phyloP scores from a whole-genome alignment of 805 yeast genomes.

The Groenewaldozyma tartarivorans region DNA sequence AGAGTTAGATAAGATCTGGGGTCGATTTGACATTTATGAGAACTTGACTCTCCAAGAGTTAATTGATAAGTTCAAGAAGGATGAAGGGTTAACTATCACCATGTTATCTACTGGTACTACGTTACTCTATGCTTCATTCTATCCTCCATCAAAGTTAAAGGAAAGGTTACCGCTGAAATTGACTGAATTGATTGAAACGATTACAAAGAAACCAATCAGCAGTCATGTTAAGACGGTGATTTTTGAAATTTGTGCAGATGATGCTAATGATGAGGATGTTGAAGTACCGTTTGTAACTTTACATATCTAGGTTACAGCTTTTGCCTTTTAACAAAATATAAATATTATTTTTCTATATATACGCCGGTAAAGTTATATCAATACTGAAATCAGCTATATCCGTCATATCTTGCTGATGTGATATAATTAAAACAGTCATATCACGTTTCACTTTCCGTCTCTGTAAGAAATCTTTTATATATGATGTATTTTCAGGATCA shows the following conservation, averaged over 20 bases:
- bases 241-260: conserved; percentile 88
- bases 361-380: background rate
- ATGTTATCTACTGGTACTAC: conserved; percentile 92
- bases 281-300: conserved; percentile 85
- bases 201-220: conserved; percentile 75
- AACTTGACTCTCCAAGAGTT: conserved; percentile 68
- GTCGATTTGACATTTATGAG: conserved; percentile 61
- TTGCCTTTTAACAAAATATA: background rate
- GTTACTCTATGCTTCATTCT: conserved; percentile 83
- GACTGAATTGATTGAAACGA: conserved; percentile 70
- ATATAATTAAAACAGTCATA: conserved; percentile 49
- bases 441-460: conserved; percentile 28
- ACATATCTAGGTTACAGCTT: conserved; percentile 27
- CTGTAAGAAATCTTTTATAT: conserved; percentile 42
- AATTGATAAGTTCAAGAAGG: conserved; percentile 61
- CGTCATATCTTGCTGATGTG: conserved; percentile 69
- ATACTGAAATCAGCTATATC: conserved; percentile 43
- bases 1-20: conserved; percentile 87
- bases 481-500: conserved; percentile 51
- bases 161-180: conserved; percentile 63
- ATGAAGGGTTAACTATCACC: conserved; percentile 78
- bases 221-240: conserved; percentile 66
- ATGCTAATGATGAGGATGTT: conserved; percentile 85
- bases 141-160: conserved; percentile 81
- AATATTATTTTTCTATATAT: too few species aligned